Percentiles rank a stretch among this genome's conserved stretches.
phyloP scores from a whole-genome alignment of 257 asterid species.

The Salvia hispanica region DNA sequence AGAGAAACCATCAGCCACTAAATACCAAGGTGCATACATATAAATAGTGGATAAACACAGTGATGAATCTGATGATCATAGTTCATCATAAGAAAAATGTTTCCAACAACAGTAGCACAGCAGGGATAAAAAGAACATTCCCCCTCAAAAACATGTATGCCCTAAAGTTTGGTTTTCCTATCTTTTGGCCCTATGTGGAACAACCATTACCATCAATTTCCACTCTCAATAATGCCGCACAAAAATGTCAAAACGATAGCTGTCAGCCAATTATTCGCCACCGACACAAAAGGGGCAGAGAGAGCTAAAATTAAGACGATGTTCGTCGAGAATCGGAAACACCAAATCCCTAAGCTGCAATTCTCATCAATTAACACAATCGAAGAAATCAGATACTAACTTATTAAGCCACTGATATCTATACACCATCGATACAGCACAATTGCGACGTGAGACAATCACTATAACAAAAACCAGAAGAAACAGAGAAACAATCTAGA shows the following conservation, averaged over 20 bases:
- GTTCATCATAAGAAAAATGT: not conserved
- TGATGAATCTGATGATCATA: no score
- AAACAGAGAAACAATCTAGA: not conserved
- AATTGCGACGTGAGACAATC: no score
- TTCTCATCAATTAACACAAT: slow-evolving; percentile 1
- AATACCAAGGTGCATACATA: not conserved
- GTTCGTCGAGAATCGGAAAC: slow-evolving; percentile 7
- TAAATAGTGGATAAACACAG: no score
- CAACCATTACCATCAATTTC: slow-evolving; percentile 14
- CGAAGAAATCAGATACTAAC: not conserved
- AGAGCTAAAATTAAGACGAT: not conserved
- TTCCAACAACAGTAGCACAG: not conserved
- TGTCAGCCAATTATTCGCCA: slow-evolving; percentile 33
- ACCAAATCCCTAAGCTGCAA: not conserved
- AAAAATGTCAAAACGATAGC: slow-evolving; percentile 37
- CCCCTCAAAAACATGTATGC: not conserved
- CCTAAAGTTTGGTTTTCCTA: not conserved
- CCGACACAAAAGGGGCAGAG: slow-evolving; percentile 38
- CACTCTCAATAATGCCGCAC: slow-evolving; percentile 13
- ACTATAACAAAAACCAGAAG: no score
- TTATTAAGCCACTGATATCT: no score
- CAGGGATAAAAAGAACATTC: not conserved
- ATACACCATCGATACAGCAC: not conserved
- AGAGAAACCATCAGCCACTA: no score
- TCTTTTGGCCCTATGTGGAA: not conserved